Base-by-base conservation (phyloP, 2,329 filamentous ascomycete species). In the Neofusicoccum ribis region DNA sequence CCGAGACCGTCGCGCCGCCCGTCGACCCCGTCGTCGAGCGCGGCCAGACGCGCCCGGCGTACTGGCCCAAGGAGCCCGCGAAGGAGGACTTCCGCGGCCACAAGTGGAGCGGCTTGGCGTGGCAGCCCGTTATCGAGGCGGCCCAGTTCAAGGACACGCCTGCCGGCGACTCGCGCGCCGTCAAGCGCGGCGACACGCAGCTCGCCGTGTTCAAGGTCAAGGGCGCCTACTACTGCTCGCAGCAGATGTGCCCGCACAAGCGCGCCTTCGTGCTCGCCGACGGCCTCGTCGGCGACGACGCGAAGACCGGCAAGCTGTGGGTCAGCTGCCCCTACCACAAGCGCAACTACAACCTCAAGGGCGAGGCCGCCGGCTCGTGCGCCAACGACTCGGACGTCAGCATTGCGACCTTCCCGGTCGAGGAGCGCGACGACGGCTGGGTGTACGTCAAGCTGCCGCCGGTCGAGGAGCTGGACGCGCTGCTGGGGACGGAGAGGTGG, bases 201-300 rank as follows among this genome's bases (percentile, higher is more conserved):
- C 85, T 97, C 1, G 92, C 93, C 7, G 82, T 97, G 62, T 97
- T 93, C 86, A 91, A 92, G 71, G 85, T 96, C 67, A 86, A 87
- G 63, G 92, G 92, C 20, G 86, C 85, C 63, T 96, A 89, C 82
- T 94, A 94, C 77, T 91, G 91, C 66, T 91, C 90, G 14, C 93
- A 97, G 80, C 92, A 97, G 75, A 97, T 97, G 93, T 97, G 93
- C 76, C 93, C 93, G 9, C 92, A 96, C 80, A 95, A 94, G 79
- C 89, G 92, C 11, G 89, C 92, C 0, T 97, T 97, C 72, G 89
- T 93, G n/a, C 86, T 97, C 31, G 90, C 90, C 0, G 93, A 97
- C 74, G 92, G 92, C 1, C 81, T 97, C 8, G 85, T 97, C 52
- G 93, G 93, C 46, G 89, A 92, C 69, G 85, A 87, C 67, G 67